Evolutionary conservation across 2,329 filamentous ascomycete species (phyloP), one percentile per base, ranked within the genome.

Genomic region (Aspergillus udagawae): DNA sequence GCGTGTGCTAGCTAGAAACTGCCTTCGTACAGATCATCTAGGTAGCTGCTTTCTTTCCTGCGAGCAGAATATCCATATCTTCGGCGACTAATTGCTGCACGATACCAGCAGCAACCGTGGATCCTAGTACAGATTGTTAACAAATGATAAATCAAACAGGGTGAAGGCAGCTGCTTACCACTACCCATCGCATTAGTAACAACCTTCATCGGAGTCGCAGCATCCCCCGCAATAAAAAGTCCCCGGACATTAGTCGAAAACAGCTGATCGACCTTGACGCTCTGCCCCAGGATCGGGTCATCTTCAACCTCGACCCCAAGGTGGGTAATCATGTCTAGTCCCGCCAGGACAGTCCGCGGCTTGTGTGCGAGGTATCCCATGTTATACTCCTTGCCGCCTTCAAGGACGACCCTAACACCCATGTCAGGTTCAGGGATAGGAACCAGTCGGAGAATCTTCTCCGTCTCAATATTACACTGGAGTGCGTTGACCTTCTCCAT

Each of bases 181-280:
- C 56, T 61, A 1, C 57, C 61, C 41, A 60, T 56, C 1, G 54
- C 55, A 4, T 54, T 49, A 4, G 53, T 38, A 20, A 60, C 51
- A 4, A 54, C 44, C 57, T 65, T 65, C 8, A 58, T 49, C 29
- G 55, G 56, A 4, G 69, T 68, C 3, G 67, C 67, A 53, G 73
- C 78, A 67, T 86, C 83, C 0, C 83, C 83, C 1, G 74, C 80
- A 0, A 82, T 82, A 70, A 82, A 84, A 2, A 82, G 79, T 0
- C 83, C 83, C 2, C 70, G 67, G 0, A 83, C 75, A 53, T 68
- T 81, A 3, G 82, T 83, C 67, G 38, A 9, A 20, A 42, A 42
- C 20, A 42, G 17, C 17, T 14, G 38, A 42, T 42, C 38, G 5
- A n/a, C 14, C 38, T 42, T 20, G n/a, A 42, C 38, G 38, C 38